These are phyloP conservation scores for Aspergillus brasiliensis DNA, from an alignment of 2,329 filamentous ascomycete genomes.

Conservation along the genomic window DNA sequence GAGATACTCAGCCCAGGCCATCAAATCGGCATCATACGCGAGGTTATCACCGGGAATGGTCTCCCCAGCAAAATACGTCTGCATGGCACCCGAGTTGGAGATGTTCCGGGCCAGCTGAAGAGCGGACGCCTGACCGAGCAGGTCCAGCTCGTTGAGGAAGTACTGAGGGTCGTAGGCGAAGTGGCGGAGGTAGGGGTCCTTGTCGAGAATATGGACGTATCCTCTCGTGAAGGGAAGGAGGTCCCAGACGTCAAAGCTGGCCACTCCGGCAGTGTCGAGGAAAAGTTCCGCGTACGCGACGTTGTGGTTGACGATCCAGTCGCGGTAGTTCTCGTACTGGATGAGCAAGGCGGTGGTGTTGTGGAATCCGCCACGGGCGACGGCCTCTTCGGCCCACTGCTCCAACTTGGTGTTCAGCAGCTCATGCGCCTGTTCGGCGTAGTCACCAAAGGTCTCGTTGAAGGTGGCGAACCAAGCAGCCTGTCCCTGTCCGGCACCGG, in stretches of 20 bases:
- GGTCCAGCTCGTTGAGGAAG: slow-evolving; percentile 32
- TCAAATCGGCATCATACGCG: slow-evolving; percentile 20
- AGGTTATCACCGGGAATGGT: slow-evolving; percentile 17
- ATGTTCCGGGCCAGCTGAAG: slow-evolving; percentile 29
- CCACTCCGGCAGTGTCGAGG: slow-evolving; percentile 26
- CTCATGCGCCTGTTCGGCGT: slow-evolving; percentile 16
- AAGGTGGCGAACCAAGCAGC: slow-evolving; percentile 32
- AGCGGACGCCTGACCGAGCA: slow-evolving; percentile 30
- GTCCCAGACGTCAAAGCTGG: slow-evolving; percentile 32
- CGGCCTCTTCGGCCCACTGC: slow-evolving; percentile 29
- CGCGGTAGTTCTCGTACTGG: slow-evolving; percentile 31
- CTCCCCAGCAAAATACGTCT: slow-evolving; percentile 21
- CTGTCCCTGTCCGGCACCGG: slow-evolving; percentile 27
- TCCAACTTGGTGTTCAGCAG: slow-evolving; percentile 29
- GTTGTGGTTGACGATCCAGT: slow-evolving; percentile 31
- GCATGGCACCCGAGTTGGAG: slow-evolving; percentile 21
- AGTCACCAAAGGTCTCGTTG: slow-evolving; percentile 27
- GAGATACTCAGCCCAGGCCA: slow-evolving; percentile 28
- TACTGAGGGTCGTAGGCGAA: slow-evolving; percentile 28
- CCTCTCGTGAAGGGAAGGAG: slow-evolving; percentile 34
- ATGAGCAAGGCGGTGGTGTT: slow-evolving; percentile 26
- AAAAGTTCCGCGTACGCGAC: slow-evolving; percentile 32
- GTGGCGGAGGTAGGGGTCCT: slow-evolving; percentile 29
- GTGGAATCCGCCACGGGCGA: slow-evolving; percentile 29
- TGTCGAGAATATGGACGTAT: slow-evolving; percentile 23